Evolutionary conservation across 805 yeast species (phyloP), one percentile per base, ranked within the genome.

Genomic region (Candida bentonensis): DNA sequence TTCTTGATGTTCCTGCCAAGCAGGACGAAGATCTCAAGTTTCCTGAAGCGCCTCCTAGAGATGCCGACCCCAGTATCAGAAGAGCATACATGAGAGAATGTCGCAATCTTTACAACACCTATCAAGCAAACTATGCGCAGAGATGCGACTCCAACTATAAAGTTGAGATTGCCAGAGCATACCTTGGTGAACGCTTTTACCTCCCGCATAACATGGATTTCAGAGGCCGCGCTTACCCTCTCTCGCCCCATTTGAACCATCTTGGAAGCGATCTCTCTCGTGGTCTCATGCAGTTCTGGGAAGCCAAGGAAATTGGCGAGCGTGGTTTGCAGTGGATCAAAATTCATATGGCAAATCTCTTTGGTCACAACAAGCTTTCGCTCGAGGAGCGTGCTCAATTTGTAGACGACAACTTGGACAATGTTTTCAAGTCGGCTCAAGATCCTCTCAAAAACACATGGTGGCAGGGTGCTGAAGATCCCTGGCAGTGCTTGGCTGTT

Each of bases 101-200:
- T 46, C 78, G 77, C 45, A 69, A 66, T 28, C 53, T 74, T 5
- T 69, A 78, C 20, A 74, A 77, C 50, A 79, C 75, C 39, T 78
- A 78, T 48, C 74, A 82, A 9, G 68, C 80, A 21, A 69, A 73
- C 49, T 77, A 92, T 61, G 88, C 97, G 0, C 82, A 80, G 59
- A 76, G 98, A 61, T 92, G 98, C 66, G 96, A 88, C 62, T 71
- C 84, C 49, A 89, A 92, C 60, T 92, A 92, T 61, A 92, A 86
- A 60, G 65, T 92, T 43, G 98, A 92, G 61, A 86, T 92, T 57
- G 97, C 98, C 0, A 73, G 97, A 51, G 96, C 95, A 0, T 86
- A 81, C 62, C 63, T 82, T 22, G 81, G 82, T 2, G 82, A 76
- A 49, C 59, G 67, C 22, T 68, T 77, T 52, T 76, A 68, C 56